Base-by-base conservation (phyloP, 805 yeast genomes). In the Wickerhamiella qilinensis region DNA sequence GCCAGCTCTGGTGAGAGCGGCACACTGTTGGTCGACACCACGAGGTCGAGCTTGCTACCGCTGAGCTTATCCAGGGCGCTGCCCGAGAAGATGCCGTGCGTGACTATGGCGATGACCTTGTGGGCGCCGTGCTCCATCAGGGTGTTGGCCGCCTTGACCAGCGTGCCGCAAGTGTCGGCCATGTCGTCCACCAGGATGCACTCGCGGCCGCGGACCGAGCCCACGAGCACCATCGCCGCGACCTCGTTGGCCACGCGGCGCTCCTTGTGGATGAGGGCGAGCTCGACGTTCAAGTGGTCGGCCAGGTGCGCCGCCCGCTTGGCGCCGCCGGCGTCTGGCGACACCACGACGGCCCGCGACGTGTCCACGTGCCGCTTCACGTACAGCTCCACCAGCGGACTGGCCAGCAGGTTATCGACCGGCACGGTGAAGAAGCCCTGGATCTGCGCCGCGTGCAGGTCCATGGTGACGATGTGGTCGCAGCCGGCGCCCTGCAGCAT, bases 301-400 rank as follows among this genome's bases (percentile, higher is more conserved):
- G 98, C 98, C 40, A 91, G 65, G 3, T 88, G 77, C 1, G 98
- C 97, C 19, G 88, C 98, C 49, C 98, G 73, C 60, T 91, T 91
- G 37, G 98, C 98, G 44, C 98, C 98, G 51, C 98, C 98, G 2
- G 98, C 98, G 62, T 91, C 98, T 2, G 98, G 98, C 2, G 95
- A 85, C 11, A 91, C 93, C 39, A 91, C 73, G 43, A 85, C 80
- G 17, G 84, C 69, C 46, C 75, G 68, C 19, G 63, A 60, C 45
- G 64, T 59, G 46, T 71, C 68, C 33, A 75, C 65, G 46, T 74
- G 70, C 43, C 73, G 80, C 48, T 70, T 73, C 50, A 91, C 83
- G 60, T 84, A 91, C 50, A 82, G 68, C 36, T 88, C 71, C 16
- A 84, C 93, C 43, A 77, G 73, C 36, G 98, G 98, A 57, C 88